These are phyloP conservation scores for Vaccinium macrocarpon DNA, from an alignment of 148 eudicot species.

Conservation along the genomic window DNA sequence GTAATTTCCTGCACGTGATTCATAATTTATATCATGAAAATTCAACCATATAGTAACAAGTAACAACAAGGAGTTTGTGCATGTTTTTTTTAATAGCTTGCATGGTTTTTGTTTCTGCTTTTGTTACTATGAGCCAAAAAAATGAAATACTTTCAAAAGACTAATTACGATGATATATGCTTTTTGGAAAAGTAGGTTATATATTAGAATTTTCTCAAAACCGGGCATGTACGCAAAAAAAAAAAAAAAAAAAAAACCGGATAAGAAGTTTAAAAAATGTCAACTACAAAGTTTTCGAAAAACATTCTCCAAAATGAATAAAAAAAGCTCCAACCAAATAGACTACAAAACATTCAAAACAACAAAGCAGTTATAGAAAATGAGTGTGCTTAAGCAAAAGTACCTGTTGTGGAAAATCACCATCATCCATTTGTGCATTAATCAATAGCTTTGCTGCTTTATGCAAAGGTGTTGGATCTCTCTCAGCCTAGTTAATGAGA, in stretches of 20 bases:
- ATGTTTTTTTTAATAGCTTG: neutral
- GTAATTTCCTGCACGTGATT: constrained; percentile 38
- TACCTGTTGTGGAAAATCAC: constrained; percentile 8
- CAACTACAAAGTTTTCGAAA: no score
- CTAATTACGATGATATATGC: neutral
- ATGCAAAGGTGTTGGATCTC: neutral
- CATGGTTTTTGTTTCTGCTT: neutral
- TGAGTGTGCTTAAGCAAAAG: neutral
- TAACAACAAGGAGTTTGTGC: neutral
- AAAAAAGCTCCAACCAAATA: no score
- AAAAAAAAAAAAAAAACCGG: no score
- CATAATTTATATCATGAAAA: neutral
- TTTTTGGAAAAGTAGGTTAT: neutral
- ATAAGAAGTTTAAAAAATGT: no score
- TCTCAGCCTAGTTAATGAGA: constrained; percentile 8
- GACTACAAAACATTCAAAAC: neutral
- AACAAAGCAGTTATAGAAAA: neutral
- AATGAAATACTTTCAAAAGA: neutral
- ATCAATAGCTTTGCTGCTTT: constrained; percentile 2
- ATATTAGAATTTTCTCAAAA: no score
- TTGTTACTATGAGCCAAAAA: neutral
- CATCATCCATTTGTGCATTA: constrained; percentile 6
- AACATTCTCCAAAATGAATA: no score
- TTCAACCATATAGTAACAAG: neutral
- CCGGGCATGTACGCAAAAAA: no score